These are phyloP conservation scores for Pichia cephalocereana DNA, from an alignment of 805 yeast species.

Conservation along the genomic window DNA sequence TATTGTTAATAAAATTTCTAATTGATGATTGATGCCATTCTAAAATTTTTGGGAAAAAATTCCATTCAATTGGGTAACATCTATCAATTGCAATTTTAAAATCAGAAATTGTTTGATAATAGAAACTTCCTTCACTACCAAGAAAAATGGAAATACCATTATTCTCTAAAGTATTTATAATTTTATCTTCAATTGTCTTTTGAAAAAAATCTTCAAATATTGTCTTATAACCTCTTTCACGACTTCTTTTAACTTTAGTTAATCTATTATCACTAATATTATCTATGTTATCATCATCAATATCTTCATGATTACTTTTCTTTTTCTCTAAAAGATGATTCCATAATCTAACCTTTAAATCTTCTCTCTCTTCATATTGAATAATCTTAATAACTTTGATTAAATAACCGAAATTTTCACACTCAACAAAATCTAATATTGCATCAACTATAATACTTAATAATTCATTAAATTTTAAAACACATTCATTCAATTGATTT, in stretches of 20 bases:
- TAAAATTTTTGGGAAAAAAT: conserved; percentile 51
- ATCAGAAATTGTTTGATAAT: conserved; percentile 66
- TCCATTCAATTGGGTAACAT: conserved; percentile 70
- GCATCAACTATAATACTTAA: conserved; percentile 57
- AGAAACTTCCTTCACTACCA: conserved; percentile 64
- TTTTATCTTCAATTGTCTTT: conserved; percentile 55
- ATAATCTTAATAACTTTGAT: conserved; percentile 68
- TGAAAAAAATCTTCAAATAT: conserved; percentile 53
- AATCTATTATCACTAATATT: conserved; percentile 2
- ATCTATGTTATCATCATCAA: conserved; percentile 7
- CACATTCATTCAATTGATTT: conserved; percentile 37
- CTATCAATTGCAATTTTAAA: conserved; percentile 49
- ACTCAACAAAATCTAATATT: conserved; percentile 57
- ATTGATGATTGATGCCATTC: conserved; percentile 59
- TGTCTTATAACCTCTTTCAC: conserved; percentile 50
- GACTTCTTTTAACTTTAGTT: conserved; percentile 29
- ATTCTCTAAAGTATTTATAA: conserved; percentile 47
- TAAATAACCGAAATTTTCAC: conserved; percentile 57
- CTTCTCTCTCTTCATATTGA: conserved; percentile 75
- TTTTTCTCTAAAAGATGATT: conserved; percentile 9
- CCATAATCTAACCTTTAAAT: conserved; percentile 38
- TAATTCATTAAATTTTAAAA: conserved; percentile 54
- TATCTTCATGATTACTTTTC: conserved; percentile 8
- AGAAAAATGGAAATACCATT: conserved; percentile 41
- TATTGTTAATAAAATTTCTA: conserved; percentile 50